Evolutionary conservation across 1,284 basidiomycete species (phyloP), one percentile per base, ranked within the genome.

Genomic region (Trametes pubescens): DNA sequence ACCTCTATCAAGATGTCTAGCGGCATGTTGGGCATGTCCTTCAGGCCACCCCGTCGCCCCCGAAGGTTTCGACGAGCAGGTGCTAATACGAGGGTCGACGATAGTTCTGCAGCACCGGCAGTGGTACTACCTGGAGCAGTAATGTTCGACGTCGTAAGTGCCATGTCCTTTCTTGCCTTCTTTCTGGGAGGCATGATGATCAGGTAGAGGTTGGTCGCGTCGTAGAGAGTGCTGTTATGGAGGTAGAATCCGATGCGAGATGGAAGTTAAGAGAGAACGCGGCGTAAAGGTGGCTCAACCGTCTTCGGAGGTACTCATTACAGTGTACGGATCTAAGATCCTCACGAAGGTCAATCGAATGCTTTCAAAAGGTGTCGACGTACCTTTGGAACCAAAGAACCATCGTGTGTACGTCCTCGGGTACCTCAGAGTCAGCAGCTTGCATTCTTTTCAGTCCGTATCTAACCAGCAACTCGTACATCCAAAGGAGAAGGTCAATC

Each of bases 1-100:
- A 72, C 72, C 64, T 72, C 71, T 10, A 64, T 52, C 4, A 73
- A 29, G 11, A 73, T 69, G 38, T 73, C 72, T 2, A 73, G 65
- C 0, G 72, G 72, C 69, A 72, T 68, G n/a, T 65, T 51, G 24
- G 65, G 66, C 65, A 70, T 64, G 8, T 62, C 59, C 46, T 61
- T 53, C 21, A 70, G 57, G n/a, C 65, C 65, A 24, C 65, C 65
- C 4, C 65, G 54, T 18, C 58, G 52, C 29, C 61, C 65, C 6
- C 65, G 65, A 4, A 66, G n/a, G 35, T 49, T 26, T 4, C 57
- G 57, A 24, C 57, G 57, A 11, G 34, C n/a, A 32, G 16, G 43
- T 22, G 44, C 21, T 32, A 13, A n/a, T n/a, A 46, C 13, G 46
- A 11, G 24, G 46, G 6, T 4, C 22, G 21, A 8, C 21, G 22